A percentile compares a stretch with the other conserved stretches of the same genome.
Evolutionary conservation across 2,329 filamentous ascomycete genomes (phyloP).

Genomic region (Pyrenophora tritici-repentis): DNA sequence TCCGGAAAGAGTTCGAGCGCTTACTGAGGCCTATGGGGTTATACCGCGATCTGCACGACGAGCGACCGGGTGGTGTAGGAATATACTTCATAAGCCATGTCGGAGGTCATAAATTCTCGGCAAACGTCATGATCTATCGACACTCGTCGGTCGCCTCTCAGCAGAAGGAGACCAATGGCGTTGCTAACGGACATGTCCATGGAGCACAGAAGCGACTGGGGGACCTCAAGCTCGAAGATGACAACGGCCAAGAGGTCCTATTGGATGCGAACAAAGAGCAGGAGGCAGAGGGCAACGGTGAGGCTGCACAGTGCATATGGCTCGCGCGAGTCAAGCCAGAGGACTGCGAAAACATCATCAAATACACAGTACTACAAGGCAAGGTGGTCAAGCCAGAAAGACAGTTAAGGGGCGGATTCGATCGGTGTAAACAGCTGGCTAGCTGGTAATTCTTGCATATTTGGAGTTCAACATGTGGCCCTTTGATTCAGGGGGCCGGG

Average conservation of each 20-base stretch:
- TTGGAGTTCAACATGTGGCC: too few species aligned
- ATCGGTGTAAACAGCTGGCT: conserved; percentile 75
- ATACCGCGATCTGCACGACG: conserved; percentile 85
- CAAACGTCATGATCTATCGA: conserved; percentile 92
- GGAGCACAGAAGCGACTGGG: conserved; percentile 43
- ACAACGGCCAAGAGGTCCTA: conserved; percentile 44
- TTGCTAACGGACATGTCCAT: conserved; percentile 24
- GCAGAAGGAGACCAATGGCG: conserved; percentile 20
- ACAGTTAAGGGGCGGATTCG: conserved; percentile 89
- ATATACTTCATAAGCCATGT: conserved; percentile 98
- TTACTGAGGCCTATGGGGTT: conserved; percentile 84
- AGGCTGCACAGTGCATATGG: conserved; percentile 89
- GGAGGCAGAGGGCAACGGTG: conserved; percentile 42
- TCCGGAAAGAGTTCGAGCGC: conserved; percentile 86
- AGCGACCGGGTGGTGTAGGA: conserved; percentile 86
- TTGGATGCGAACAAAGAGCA: conserved; percentile 43
- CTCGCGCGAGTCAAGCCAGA: conserved; percentile 81
- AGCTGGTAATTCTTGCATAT: conserved; percentile 70
- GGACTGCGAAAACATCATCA: conserved; percentile 90
- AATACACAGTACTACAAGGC: conserved; percentile 87
- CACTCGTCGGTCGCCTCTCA: conserved; percentile 46
- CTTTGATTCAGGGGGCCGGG: too few species aligned
- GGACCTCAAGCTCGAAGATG: conserved; percentile 47
- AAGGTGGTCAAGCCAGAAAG: conserved; percentile 89
- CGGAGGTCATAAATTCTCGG: conserved; percentile 93